phyloP scores from a whole-genome alignment of 805 yeast species.

The Candida maltosa region DNA sequence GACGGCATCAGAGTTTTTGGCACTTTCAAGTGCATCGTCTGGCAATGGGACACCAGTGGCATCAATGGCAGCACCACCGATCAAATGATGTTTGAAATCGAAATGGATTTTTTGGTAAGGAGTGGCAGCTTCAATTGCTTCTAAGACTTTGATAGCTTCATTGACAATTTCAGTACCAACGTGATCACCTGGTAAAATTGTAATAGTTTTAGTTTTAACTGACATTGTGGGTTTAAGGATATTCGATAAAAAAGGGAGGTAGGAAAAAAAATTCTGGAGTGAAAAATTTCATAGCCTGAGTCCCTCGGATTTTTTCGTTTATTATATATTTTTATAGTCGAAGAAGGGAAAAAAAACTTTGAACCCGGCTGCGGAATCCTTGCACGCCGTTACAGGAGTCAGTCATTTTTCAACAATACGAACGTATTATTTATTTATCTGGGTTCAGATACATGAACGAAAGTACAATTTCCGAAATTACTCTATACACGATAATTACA shows the following conservation, averaged over 20 bases:
- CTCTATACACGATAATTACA: background rate
- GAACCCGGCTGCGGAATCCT: too few relatives aligned
- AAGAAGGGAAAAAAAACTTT: too few relatives aligned
- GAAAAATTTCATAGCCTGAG: too few relatives aligned
- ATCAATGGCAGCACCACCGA: slow-evolving; percentile 98
- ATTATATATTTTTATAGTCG: too few relatives aligned
- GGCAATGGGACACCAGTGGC: slow-evolving; percentile 93
- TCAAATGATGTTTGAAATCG: slow-evolving; percentile 76
- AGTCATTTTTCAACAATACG: too few relatives aligned
- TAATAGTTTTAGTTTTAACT: slow-evolving; percentile 57
- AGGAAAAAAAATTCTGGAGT: slow-evolving; percentile 1
- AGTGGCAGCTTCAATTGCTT: slow-evolving; percentile 60
- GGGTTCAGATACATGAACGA: background rate
- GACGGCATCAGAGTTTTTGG: slow-evolving; percentile 91
- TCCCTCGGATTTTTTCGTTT: too few relatives aligned
- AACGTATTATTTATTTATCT: background rate
- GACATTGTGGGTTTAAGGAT: slow-evolving; percentile 4
- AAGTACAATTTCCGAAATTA: too few relatives aligned
- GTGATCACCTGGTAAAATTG: slow-evolving; percentile 94
- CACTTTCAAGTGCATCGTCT: slow-evolving; percentile 75
- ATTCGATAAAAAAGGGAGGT: slow-evolving; percentile 1
- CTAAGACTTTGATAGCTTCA: slow-evolving; percentile 89
- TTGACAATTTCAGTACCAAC: slow-evolving; percentile 87
- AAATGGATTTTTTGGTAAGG: slow-evolving; percentile 51
- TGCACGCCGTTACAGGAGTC: too few relatives aligned